Conservation (phyloP, 345 rosid species). For the Litchi chinensis region DNA sequence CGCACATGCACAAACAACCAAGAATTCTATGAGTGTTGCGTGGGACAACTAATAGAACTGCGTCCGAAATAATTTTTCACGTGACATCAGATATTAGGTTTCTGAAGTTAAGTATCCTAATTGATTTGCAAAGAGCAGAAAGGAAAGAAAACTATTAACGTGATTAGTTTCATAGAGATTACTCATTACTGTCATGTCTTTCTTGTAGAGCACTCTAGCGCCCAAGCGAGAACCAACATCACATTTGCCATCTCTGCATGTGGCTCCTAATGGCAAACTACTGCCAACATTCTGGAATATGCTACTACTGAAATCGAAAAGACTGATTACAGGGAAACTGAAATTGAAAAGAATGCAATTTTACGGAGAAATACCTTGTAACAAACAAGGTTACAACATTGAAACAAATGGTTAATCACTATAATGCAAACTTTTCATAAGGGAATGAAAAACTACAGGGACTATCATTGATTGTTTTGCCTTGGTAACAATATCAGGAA, state of each 20-base stretch:
- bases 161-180: too few relatives aligned
- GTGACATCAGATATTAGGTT: too few relatives aligned
- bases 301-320: constrained; percentile 9
- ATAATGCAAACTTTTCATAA: neutral
- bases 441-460: neutral
- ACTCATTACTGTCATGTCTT: too few relatives aligned
- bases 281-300: constrained; percentile 81
- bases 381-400: neutral
- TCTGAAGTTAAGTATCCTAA: too few relatives aligned
- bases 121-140: too few relatives aligned
- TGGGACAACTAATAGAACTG: too few relatives aligned
- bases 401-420: neutral
- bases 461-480: constrained; percentile 64
- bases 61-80: too few relatives aligned
- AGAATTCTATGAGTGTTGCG: too few relatives aligned
- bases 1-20: too few relatives aligned
- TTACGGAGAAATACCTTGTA: neutral
- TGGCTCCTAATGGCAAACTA: constrained; percentile 89
- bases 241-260: constrained; percentile 95
- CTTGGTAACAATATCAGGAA: constrained; percentile 96
- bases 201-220: too few relatives aligned
- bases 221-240: too few relatives aligned
- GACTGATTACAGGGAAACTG: neutral
- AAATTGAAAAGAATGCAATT: neutral
- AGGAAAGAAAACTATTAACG: too few relatives aligned